Conservation (phyloP, 2,329 filamentous ascomycete species). For the Bipolaris victoriae region DNA sequence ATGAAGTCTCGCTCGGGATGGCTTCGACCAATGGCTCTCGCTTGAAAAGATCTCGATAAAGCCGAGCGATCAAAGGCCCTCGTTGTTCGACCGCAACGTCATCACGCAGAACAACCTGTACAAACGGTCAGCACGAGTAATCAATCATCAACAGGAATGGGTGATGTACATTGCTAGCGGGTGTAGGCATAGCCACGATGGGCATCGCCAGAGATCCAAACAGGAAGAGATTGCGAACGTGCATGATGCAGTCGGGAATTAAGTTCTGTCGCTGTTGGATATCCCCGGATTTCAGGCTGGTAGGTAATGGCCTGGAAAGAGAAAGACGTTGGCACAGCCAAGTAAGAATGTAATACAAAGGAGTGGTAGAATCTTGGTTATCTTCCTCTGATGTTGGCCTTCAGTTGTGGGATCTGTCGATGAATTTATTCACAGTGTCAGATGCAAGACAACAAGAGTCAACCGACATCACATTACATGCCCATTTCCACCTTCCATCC, state of each 20-base stretch:
- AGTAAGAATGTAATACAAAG: background rate
- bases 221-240: background rate
- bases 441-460: background rate
- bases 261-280: background rate
- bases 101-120: background rate
- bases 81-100: background rate
- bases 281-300: too few relatives aligned
- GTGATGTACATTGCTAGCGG: background rate
- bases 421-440: background rate
- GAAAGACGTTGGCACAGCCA: background rate
- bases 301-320: background rate
- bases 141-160: too few relatives aligned
- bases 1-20: background rate
- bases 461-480: conserved; percentile 6
- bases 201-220: background rate
- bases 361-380: background rate
- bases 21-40: background rate
- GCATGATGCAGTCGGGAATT: background rate
- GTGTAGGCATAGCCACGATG: background rate
- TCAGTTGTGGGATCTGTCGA: background rate
- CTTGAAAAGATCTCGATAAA: conserved; percentile 4
- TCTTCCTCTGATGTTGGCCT: background rate
- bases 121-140: background rate
- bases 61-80: background rate
- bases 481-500: conserved; percentile 17